Evolutionary conservation across 2,329 filamentous ascomycete species (phyloP).

Genomic region (Aspergillus thermomutatus): DNA sequence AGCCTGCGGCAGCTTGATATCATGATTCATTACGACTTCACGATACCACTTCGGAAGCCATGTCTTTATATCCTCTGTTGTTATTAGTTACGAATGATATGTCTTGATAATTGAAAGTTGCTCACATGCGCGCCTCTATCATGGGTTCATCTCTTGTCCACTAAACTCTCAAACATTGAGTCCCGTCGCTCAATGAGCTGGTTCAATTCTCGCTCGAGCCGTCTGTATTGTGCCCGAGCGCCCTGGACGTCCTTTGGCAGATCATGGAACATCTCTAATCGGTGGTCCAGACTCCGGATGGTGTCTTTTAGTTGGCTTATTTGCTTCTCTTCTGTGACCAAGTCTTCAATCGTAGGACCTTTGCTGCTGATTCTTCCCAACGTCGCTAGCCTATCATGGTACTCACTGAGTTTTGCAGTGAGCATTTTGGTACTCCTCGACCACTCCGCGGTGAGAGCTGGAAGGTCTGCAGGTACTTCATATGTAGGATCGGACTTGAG

Average conservation of each 20-base stretch:
- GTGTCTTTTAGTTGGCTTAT: constrained; percentile 59
- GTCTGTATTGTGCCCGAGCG: constrained; percentile 68
- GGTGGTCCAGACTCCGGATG: constrained; percentile 63
- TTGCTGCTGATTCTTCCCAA: constrained; percentile 30
- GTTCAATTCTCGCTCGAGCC: constrained; percentile 62
- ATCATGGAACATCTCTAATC: constrained; percentile 65
- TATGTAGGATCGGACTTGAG: constrained; percentile 42
- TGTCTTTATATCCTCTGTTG: constrained; percentile 3
- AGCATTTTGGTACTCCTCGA: constrained; percentile 68
- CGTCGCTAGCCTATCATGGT: constrained; percentile 53
- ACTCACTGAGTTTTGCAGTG: constrained; percentile 64
- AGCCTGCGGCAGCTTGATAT: constrained; percentile 8
- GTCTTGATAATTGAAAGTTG: not conserved
- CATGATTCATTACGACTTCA: constrained; percentile 21
- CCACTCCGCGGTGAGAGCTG: constrained; percentile 70
- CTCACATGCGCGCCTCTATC: not conserved
- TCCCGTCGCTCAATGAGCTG: constrained; percentile 64
- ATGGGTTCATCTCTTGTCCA: constrained; percentile 41
- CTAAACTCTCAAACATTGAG: constrained; percentile 68
- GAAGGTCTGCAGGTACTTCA: constrained; percentile 56
- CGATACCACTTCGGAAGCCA: constrained; percentile 22
- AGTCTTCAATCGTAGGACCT: constrained; percentile 45
- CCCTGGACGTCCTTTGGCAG: constrained; percentile 68
- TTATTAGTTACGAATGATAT: constrained; percentile 7
- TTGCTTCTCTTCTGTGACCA: constrained; percentile 57